These are phyloP conservation scores for Penicillium sp. DNA, from an alignment of 2,329 filamentous ascomycete species.

Conservation along the genomic window DNA sequence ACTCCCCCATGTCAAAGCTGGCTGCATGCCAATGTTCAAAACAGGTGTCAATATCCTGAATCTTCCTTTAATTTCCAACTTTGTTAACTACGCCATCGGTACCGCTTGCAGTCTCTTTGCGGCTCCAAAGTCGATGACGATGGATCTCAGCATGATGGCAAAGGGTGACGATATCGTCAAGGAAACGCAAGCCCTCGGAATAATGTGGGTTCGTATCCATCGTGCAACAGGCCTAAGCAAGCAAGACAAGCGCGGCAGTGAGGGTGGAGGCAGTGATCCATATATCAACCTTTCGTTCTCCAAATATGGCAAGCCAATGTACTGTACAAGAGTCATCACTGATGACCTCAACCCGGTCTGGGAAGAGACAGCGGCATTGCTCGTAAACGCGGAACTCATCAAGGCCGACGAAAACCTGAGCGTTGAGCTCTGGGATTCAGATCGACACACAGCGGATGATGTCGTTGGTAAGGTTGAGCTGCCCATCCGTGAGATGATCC, in stretches of 20 bases:
- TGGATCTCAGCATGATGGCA: constrained; percentile 88
- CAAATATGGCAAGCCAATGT: constrained; percentile 97
- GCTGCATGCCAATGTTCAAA: constrained; percentile 91
- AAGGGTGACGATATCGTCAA: constrained; percentile 92
- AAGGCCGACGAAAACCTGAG: constrained; percentile 92
- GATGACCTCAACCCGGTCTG: constrained; percentile 93
- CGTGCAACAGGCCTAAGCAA: constrained; percentile 87
- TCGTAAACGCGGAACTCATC: constrained; percentile 88
- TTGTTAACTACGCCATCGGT: constrained; percentile 93
- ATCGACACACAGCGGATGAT: constrained; percentile 89
- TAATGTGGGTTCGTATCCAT: constrained; percentile 93
- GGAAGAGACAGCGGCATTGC: constrained; percentile 81
- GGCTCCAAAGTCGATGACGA: constrained; percentile 89
- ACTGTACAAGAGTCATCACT: constrained; percentile 93
- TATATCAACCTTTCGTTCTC: constrained; percentile 95
- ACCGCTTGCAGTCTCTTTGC: constrained; percentile 90
- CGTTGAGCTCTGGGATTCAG: constrained; percentile 95
- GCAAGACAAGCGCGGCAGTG: constrained; percentile 81
- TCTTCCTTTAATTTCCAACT: constrained; percentile 89
- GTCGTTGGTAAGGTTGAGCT: constrained; percentile 94
- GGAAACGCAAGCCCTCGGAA: constrained; percentile 78
- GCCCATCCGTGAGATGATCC: constrained; percentile 92
- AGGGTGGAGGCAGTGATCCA: constrained; percentile 87
- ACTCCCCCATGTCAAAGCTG: constrained; percentile 83
- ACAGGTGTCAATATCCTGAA: constrained; percentile 90